Evolutionary conservation across 1,139 yeast genomes (phyloP).

Genomic region (Meyerozyma guilliermondii): DNA sequence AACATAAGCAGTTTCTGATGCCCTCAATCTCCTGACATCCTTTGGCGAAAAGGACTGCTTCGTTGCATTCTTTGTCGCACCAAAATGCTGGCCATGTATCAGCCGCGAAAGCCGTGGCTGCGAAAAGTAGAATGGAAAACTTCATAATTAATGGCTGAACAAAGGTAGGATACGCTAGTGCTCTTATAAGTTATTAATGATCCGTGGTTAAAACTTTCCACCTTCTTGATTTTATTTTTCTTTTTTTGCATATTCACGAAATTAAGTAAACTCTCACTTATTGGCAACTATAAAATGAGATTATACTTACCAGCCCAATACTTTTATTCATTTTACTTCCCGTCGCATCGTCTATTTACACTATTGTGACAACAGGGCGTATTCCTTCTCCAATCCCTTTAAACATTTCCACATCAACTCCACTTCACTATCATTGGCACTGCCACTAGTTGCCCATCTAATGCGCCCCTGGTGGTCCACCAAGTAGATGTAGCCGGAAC

Average conservation of each 20-base stretch:
- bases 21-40: constrained; percentile 6
- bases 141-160: neutral
- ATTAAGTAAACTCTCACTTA: neutral
- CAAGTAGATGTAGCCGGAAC: constrained; percentile 79
- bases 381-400: constrained; percentile 41
- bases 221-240: neutral
- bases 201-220: neutral
- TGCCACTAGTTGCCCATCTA: constrained; percentile 92
- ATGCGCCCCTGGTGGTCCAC: constrained; percentile 70
- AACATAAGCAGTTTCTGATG: constrained; percentile 6
- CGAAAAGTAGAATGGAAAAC: neutral
- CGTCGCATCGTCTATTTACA: constrained; percentile 2
- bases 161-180: neutral
- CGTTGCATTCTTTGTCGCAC: constrained; percentile 14
- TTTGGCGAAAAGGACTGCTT: constrained; percentile 10
- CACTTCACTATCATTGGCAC: constrained; percentile 59
- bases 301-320: neutral
- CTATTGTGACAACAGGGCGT: constrained; percentile 5
- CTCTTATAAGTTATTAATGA: neutral
- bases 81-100: constrained; percentile 12
- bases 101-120: constrained; percentile 4
- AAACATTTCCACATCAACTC: constrained; percentile 65
- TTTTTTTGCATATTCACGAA: neutral
- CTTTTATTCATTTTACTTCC: neutral
- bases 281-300: neutral